Conservation (phyloP, 2,329 filamentous ascomycete species). For the Monosporascus sp. region DNA sequence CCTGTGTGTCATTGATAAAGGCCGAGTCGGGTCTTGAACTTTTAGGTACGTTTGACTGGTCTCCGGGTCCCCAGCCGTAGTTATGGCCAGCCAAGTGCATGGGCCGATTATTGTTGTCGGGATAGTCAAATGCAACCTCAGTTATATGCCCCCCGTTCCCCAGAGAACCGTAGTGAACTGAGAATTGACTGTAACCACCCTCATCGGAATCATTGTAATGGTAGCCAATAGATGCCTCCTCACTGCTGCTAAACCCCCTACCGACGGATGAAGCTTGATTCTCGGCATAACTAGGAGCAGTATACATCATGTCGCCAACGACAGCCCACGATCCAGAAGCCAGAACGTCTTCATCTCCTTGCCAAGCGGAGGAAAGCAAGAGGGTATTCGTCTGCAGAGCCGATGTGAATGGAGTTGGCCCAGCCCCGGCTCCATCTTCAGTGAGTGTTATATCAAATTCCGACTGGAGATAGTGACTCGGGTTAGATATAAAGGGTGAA, state of each 20-base stretch:
- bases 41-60: not conserved
- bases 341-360: not conserved
- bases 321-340: not conserved
- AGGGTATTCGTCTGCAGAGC: not conserved
- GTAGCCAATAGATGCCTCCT: not conserved
- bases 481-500: not conserved
- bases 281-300: not conserved
- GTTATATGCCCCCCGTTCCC: not conserved
- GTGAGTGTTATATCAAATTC: not conserved
- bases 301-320: no score
- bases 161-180: not conserved
- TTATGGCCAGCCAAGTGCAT: not conserved
- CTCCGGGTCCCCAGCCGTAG: not conserved
- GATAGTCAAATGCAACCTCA: not conserved
- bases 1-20: not conserved
- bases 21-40: not conserved
- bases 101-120: not conserved
- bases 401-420: not conserved
- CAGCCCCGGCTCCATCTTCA: not conserved
- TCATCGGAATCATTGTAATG: no score
- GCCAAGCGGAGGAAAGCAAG: not conserved
- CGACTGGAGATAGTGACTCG: not conserved
- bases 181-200: not conserved
- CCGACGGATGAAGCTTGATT: not conserved
- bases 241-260: not conserved